Base-by-base conservation (phyloP, 257 asterid genomes). In the Jasminum sambac region DNA sequence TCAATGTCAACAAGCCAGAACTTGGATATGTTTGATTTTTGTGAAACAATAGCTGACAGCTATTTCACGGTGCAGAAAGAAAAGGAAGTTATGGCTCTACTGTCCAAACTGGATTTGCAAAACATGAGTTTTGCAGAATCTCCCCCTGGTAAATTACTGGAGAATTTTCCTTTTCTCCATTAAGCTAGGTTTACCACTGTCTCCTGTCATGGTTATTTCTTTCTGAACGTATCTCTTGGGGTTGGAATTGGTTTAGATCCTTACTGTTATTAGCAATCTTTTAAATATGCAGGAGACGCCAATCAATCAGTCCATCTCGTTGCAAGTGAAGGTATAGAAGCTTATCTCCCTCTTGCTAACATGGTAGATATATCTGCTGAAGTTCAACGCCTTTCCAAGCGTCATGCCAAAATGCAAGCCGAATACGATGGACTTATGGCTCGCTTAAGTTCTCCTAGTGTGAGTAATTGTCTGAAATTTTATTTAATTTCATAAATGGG, bases 341-440 rank as follows among this genome's bases (percentile, higher is more conserved):
- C 97, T 37, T 91, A 94, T 79, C 97, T 94, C 79, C 99, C 99
- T 17, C 97, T 94, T 44, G 87, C 97, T 50, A 96, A 85, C 79
- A 89, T 94, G 99, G 96, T 94, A 37, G 99, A 94, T 74, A 86
- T 94, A 74, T 91, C 96, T 40, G 85, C 96, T 63, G 98, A 94
- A 82, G 83, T 91, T 17, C 84, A 86, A 70, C 94, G 99, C 70
- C 89, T 91, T 50, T 76, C 89, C 67, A 94, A 85, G 81, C 97
- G 96, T 72, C 86, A 91, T 37, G 71, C 77, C 13, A 94, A 94
- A 77, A 85, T 91, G 90, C 90, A 94, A 81, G 70, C 88, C 6
- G 99, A 94, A 78, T 88, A 91, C 72, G 97, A 89, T 57, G 97
- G 85, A 39, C 87, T 84, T 43, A 78, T 77, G 78, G 87, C 94